Conservation (phyloP, 2,329 filamentous ascomycete genomes). For the Lachnum nothofagi region DNA sequence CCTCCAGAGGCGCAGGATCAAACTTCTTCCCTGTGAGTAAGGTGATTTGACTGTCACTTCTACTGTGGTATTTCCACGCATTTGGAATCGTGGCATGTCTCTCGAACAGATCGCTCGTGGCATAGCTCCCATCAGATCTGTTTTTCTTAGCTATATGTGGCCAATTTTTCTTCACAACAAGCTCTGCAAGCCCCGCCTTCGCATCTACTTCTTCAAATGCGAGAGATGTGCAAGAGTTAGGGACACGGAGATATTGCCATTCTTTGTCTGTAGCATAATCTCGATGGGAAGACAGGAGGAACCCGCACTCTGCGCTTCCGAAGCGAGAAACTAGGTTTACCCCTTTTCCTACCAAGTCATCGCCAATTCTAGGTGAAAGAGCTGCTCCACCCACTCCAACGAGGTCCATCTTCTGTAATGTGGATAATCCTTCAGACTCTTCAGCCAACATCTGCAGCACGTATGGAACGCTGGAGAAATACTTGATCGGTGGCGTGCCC, state of each 20-base stretch:
- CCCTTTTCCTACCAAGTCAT: conserved; percentile 44
- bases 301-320: conserved; percentile 63
- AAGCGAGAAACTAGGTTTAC: conserved; percentile 58
- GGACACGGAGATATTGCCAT: conserved; percentile 54
- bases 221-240: conserved; percentile 34
- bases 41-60: conserved; percentile 57
- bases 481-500: conserved; percentile 39
- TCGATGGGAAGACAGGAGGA: conserved; percentile 57
- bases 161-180: conserved; percentile 53
- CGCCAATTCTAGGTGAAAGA: conserved; percentile 47
- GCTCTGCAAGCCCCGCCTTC: conserved; percentile 41
- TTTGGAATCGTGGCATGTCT: conserved; percentile 45
- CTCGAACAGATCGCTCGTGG: conserved; percentile 59
- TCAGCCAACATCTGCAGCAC: conserved; percentile 50
- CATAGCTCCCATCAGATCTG: conserved; percentile 54
- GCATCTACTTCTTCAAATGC: conserved; percentile 44
- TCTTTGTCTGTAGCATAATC: conserved; percentile 49
- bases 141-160: conserved; percentile 56
- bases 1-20: conserved; percentile 58
- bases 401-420: conserved; percentile 50
- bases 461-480: conserved; percentile 60
- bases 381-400: conserved; percentile 62
- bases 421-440: conserved; percentile 37
- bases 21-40: conserved; percentile 66
- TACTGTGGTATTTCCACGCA: conserved; percentile 59